phyloP scores from a whole-genome alignment of 192 early-diverging fungal genomes.

The Coemansia sp. region DNA sequence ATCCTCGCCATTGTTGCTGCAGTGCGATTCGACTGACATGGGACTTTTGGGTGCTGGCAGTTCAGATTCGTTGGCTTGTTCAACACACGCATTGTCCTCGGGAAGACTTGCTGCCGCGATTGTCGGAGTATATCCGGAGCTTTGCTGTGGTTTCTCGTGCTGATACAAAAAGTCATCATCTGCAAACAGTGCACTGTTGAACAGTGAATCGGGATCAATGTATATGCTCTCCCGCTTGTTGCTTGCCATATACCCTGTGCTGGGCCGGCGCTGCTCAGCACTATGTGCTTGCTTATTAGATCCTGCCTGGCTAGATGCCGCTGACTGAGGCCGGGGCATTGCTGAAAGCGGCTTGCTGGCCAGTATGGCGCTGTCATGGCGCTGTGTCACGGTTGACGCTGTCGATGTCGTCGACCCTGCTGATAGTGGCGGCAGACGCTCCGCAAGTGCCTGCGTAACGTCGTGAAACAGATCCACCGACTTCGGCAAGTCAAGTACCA shows the following conservation, averaged over 20 bases:
- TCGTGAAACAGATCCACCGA: slow-evolving; percentile 40
- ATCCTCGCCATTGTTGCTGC: too few relatives aligned
- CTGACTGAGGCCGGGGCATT: slow-evolving; percentile 11
- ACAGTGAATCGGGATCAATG: slow-evolving; percentile 30
- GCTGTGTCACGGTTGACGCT: slow-evolving; percentile 18
- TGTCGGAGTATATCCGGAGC: slow-evolving; percentile 18
- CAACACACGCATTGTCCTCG: slow-evolving; percentile 4
- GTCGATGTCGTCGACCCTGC: slow-evolving; percentile 28
- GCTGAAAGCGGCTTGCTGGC: slow-evolving; percentile 17
- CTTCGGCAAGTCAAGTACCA: slow-evolving; percentile 37
- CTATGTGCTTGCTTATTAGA: neutral
- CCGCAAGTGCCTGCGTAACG: slow-evolving; percentile 43
- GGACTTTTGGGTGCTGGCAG: too few relatives aligned
- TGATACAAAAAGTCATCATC: slow-evolving; percentile 36
- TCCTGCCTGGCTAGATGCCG: neutral
- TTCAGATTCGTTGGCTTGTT: neutral
- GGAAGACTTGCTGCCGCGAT: slow-evolving; percentile 21
- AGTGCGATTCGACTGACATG: too few relatives aligned
- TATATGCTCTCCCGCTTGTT: slow-evolving; percentile 33
- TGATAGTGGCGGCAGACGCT: slow-evolving; percentile 27
- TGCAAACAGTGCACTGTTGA: slow-evolving; percentile 26
- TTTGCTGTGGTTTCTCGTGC: neutral
- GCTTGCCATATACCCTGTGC: neutral
- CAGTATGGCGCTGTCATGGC: slow-evolving; percentile 9
- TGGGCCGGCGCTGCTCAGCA: neutral